Base-by-base conservation (phyloP, 805 yeast genomes). In the Pichia eremophila region DNA sequence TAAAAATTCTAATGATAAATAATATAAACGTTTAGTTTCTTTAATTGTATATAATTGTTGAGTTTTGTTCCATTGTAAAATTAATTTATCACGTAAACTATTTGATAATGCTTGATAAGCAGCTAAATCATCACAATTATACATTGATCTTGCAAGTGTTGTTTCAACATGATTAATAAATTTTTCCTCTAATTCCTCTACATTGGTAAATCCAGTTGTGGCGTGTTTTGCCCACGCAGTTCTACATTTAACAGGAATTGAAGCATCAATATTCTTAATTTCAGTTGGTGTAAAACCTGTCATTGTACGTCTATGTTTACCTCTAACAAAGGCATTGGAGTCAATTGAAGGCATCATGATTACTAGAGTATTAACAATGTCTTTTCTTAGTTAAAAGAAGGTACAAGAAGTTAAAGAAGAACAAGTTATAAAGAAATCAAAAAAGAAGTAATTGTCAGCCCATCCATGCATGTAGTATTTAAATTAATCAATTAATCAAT, bases 241-340 rank as follows among this genome's bases (percentile, higher is more conserved):
- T 55, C 95, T 79, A 32, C 90, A 83, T 52, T 80, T 76, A 50
- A 81, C 72, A 1, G 96, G 96, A 59, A 89, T 87, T 31, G 79
- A 72, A 39, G 87, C 78, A 62, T 89, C 96, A 60, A 85, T 81
- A 36, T 86, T 78, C 57, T 82, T 79, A 57, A 89, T 85, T 65
- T 89, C 96, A 55, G 85, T 84, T 11, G 95, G 95, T 5, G 95
- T 81, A 66, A 89, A 85, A 32, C 97, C 97, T 0, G 96, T 86
- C 57, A 86, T 74, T 41, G 96, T 80, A 59, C 96, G 75, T 61
- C 81, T 73, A 58, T 83, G 82, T 42, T 65, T 66, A 44, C 59
- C 40, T 32, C 46, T 44, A 4, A 28, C 35, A 8, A 43, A 19
- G 27, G 36, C 14, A 14, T 44, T 39, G 4, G 39, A 22, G n/a